Conservation (phyloP, 352 stramenopile species). For the Pythium coloratum region DNA sequence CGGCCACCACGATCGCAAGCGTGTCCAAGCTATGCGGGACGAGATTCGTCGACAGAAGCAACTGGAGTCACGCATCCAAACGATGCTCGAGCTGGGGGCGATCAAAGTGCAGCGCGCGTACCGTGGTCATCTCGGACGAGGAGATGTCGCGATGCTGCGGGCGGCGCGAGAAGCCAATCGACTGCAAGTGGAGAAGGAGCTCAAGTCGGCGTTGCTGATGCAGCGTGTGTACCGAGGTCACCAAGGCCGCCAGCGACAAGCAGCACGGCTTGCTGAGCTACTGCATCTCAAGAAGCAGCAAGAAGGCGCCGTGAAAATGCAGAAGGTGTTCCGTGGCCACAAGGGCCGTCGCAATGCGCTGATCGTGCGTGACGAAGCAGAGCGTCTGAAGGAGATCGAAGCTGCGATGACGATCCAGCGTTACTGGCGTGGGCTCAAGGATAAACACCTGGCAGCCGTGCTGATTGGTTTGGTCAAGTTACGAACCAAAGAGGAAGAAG, state of each 20-base stretch:
- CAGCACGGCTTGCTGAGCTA: conserved; percentile 47
- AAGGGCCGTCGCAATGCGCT: conserved; percentile 42
- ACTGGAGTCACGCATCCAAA: conserved; percentile 47
- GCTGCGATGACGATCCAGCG: conserved; percentile 74
- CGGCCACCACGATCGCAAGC: conserved; percentile 52
- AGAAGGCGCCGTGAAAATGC: conserved; percentile 53
- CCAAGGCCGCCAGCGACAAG: conserved; percentile 46
- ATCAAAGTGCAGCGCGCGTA: conserved; percentile 76
- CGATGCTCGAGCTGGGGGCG: conserved; percentile 60
- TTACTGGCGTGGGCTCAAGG: conserved; percentile 70
- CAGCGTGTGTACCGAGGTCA: conserved; percentile 80
- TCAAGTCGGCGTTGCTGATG: conserved; percentile 49
- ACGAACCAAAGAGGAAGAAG: conserved; percentile 52
- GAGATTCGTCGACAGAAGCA: conserved; percentile 45
- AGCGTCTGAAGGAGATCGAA: conserved; percentile 41
- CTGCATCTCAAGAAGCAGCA: conserved; percentile 50
- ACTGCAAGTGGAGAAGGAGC: conserved; percentile 46
- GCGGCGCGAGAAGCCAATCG: conserved; percentile 47
- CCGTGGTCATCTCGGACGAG: conserved; percentile 57
- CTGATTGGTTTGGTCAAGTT: conserved; percentile 72
- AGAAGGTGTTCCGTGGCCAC: conserved; percentile 73
- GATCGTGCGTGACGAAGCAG: conserved; percentile 40
- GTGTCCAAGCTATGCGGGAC: conserved; percentile 45
- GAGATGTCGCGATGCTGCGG: conserved; percentile 46
- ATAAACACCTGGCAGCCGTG: conserved; percentile 75